These are phyloP conservation scores for Exophiala calicioides DNA, from an alignment of 2,329 filamentous ascomycete species.

Conservation along the genomic window DNA sequence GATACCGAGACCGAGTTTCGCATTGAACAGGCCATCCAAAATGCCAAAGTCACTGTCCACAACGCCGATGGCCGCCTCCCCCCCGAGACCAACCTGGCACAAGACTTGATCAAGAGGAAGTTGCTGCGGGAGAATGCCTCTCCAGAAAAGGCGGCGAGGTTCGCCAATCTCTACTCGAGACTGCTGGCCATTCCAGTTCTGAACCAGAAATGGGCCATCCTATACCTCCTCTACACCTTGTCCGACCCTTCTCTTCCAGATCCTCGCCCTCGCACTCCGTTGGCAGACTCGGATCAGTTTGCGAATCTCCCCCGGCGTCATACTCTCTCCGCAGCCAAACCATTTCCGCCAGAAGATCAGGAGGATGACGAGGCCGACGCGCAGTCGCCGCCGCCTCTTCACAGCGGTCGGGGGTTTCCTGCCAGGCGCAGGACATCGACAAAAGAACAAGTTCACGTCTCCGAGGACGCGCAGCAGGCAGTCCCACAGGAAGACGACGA, in stretches of 20 bases:
- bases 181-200: constrained; percentile 88
- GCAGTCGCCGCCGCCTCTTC: neutral
- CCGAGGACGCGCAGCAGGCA: constrained; percentile 8
- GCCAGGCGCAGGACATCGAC: constrained; percentile 4
- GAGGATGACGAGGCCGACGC: constrained; percentile 11
- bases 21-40: constrained; percentile 62
- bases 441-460: constrained; percentile 5
- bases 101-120: constrained; percentile 87
- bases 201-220: constrained; percentile 93
- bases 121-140: constrained; percentile 75
- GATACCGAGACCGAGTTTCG: constrained; percentile 68
- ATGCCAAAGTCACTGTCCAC: constrained; percentile 51
- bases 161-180: constrained; percentile 87
- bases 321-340: constrained; percentile 11
- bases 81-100: constrained; percentile 76
- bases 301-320: constrained; percentile 26
- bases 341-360: constrained; percentile 15
- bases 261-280: constrained; percentile 43
- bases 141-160: constrained; percentile 73
- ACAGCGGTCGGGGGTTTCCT: constrained; percentile 4
- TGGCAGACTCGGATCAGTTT: constrained; percentile 43
- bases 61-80: constrained; percentile 30
- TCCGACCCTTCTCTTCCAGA: constrained; percentile 63
- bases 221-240: constrained; percentile 85
- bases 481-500: neutral